Percentiles rank a stretch among this genome's conserved stretches.
These are phyloP conservation scores for Luzula sylvatica DNA, from an alignment of 176 grass and related monocot species.

Conservation along the genomic window DNA sequence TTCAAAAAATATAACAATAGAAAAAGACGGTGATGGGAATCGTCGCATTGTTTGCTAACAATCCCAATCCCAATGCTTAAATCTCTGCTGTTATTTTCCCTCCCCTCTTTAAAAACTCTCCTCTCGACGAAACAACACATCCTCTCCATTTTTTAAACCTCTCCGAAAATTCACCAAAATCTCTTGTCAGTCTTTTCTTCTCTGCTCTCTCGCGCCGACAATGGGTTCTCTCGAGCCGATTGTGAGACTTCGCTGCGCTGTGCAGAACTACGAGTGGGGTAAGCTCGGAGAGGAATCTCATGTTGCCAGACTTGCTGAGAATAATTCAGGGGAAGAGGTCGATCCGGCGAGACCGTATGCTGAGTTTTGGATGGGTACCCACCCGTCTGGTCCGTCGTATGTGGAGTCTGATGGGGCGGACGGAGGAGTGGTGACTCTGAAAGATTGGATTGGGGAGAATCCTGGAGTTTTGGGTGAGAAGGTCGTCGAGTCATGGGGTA, in stretches of 20 bases:
- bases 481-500: slow-evolving; percentile 47
- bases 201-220: background rate
- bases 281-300: slow-evolving; percentile 29
- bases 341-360: slow-evolving; percentile 45
- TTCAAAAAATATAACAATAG: no score
- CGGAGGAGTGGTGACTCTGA: slow-evolving; percentile 19
- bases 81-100: background rate
- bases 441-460: slow-evolving; percentile 52
- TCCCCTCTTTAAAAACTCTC: slow-evolving; percentile 11
- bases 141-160: background rate
- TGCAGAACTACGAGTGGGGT: slow-evolving; percentile 93
- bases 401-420: background rate
- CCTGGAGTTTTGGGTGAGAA: slow-evolving; percentile 41
- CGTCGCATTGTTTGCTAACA: slow-evolving; percentile 2
- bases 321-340: slow-evolving; percentile 14
- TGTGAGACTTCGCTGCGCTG: slow-evolving; percentile 42
- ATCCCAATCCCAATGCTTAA: slow-evolving; percentile 11
- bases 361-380: slow-evolving; percentile 96
- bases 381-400: slow-evolving; percentile 51
- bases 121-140: background rate
- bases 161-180: background rate
- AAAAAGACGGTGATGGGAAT: background rate
- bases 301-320: slow-evolving; percentile 44
- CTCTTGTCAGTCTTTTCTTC: background rate
- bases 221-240: background rate